These are phyloP conservation scores for Nannochloropsis granulata DNA, from an alignment of 108 stramenopile genomes.

Conservation along the genomic window DNA sequence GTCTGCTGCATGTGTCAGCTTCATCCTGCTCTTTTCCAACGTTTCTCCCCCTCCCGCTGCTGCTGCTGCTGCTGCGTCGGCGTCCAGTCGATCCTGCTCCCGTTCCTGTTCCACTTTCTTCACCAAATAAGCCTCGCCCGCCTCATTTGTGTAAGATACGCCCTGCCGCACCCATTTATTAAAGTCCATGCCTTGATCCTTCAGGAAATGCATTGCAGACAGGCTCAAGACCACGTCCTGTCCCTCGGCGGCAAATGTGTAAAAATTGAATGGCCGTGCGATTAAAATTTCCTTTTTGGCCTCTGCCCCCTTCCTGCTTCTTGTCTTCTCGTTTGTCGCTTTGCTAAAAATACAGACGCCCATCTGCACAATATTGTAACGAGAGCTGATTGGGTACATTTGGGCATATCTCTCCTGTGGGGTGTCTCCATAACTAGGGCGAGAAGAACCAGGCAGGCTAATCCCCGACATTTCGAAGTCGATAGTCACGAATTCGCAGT, in stretches of 20 bases:
- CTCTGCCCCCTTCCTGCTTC: background rate
- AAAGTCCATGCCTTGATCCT: slow-evolving; percentile 3
- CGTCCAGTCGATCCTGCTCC: background rate
- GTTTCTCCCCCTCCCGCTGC: background rate
- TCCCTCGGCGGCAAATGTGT: background rate
- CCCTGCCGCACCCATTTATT: slow-evolving; percentile 2
- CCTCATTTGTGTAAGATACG: background rate
- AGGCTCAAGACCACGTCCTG: background rate
- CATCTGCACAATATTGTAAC: slow-evolving; percentile 9
- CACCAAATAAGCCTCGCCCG: background rate
- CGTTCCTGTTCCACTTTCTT: background rate
- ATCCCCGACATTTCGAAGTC: slow-evolving; percentile 9
- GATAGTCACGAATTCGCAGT: slow-evolving; percentile 1
- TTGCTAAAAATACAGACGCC: slow-evolving; percentile 7
- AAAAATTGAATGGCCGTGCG: slow-evolving; percentile 5
- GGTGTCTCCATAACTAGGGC: background rate
- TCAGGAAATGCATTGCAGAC: slow-evolving; percentile 10
- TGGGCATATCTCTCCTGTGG: background rate
- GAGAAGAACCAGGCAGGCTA: background rate
- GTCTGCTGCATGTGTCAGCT: background rate
- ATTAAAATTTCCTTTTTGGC: background rate
- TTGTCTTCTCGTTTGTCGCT: background rate
- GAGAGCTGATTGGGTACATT: background rate
- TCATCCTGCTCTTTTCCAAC: background rate
- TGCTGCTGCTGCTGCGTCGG: background rate